A percentile compares a stretch with the other conserved stretches of the same genome.
Conservation (phyloP, 73 alveolate species). For the Stentor roeselii region DNA sequence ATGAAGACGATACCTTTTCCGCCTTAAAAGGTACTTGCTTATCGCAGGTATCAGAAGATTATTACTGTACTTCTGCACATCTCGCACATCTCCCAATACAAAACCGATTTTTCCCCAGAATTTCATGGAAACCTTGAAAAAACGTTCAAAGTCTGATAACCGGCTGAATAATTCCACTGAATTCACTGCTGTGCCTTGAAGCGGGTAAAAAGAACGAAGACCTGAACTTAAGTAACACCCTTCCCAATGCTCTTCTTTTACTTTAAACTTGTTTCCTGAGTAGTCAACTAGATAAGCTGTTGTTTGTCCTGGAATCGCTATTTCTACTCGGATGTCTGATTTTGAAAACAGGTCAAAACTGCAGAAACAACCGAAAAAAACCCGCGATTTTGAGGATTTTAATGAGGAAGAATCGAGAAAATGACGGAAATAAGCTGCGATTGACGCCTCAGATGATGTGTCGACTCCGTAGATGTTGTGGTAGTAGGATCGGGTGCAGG, state of each 20-base stretch:
- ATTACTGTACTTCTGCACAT: slow-evolving; percentile 47
- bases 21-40: slow-evolving; percentile 43
- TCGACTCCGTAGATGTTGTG: slow-evolving; percentile 89
- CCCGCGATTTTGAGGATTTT: slow-evolving; percentile 45
- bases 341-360: slow-evolving; percentile 73
- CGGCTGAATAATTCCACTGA: neutral
- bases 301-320: slow-evolving; percentile 80
- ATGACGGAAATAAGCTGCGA: slow-evolving; percentile 77
- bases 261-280: slow-evolving; percentile 32
- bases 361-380: slow-evolving; percentile 73
- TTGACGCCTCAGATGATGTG: slow-evolving; percentile 79
- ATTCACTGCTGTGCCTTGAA: slow-evolving; percentile 29
- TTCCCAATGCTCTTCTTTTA: slow-evolving; percentile 64
- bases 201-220: slow-evolving; percentile 66
- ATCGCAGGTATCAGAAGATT: slow-evolving; percentile 42
- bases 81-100: slow-evolving; percentile 55
- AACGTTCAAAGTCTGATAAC: neutral
- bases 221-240: slow-evolving; percentile 71
- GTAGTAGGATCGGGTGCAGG: slow-evolving; percentile 39
- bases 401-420: slow-evolving; percentile 52
- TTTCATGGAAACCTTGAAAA: neutral
- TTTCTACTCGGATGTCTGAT: slow-evolving; percentile 82
- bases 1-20: slow-evolving; percentile 54
- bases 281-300: slow-evolving; percentile 50
- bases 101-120: slow-evolving; percentile 1